These are phyloP conservation scores for Paramecium octaurelia DNA, from an alignment of 73 alveolate species.

Conservation along the genomic window DNA sequence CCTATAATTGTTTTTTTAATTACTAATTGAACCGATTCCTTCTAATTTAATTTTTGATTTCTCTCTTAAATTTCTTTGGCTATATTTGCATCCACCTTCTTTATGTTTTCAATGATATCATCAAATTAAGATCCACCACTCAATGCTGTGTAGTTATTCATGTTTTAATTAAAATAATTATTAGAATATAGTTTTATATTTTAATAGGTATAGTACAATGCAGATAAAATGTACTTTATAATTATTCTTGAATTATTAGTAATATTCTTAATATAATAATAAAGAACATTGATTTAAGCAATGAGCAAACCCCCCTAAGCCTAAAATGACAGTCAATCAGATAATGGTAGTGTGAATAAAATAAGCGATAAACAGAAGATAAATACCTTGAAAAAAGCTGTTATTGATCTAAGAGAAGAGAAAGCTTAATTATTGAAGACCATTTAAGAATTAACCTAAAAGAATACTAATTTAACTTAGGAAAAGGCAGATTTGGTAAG, in stretches of 20 bases:
- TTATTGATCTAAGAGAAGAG: conserved; percentile 1
- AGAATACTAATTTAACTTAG: not conserved
- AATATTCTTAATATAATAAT: not conserved
- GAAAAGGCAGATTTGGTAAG: not conserved
- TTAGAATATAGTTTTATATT: not conserved
- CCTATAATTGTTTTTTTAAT: not conserved
- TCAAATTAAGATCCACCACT: not conserved
- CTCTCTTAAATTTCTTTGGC: not conserved
- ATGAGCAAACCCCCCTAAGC: not conserved
- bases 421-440: not conserved
- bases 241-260: not conserved
- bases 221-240: not conserved
- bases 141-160: not conserved
- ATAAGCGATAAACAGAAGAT: conserved; percentile 25
- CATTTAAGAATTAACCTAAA: not conserved
- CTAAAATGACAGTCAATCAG: not conserved
- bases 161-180: not conserved
- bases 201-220: not conserved
- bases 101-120: not conserved
- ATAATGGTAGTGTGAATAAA: conserved; percentile 4
- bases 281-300: not conserved
- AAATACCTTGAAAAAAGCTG: conserved; percentile 1
- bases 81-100: not conserved
- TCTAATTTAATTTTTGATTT: not conserved
- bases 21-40: not conserved